phyloP scores from a whole-genome alignment of 148 eudicot genomes.

The Cornus suecica region DNA sequence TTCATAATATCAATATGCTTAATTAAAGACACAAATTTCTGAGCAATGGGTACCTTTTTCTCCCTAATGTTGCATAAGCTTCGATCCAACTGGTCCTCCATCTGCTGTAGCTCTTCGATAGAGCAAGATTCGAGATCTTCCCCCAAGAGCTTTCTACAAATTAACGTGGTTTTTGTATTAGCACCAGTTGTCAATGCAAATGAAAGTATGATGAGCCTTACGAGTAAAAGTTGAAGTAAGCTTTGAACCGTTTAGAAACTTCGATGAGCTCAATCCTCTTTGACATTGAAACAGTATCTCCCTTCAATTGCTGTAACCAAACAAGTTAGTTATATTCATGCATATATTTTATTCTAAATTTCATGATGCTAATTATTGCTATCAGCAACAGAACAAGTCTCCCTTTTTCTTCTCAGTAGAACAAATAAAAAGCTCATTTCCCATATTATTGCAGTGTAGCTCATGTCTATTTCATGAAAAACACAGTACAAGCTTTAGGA shows the following conservation, averaged over 20 bases:
- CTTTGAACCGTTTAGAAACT: constrained; percentile 40
- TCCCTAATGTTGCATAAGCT: constrained; percentile 55
- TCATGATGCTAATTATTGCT: not conserved
- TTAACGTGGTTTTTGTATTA: not conserved
- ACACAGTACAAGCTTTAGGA: too few species aligned
- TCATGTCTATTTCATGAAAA: too few species aligned
- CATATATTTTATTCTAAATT: not conserved
- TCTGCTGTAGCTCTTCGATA: constrained; percentile 53
- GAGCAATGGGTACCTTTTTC: constrained; percentile 41
- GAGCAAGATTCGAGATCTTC: constrained; percentile 49
- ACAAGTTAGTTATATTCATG: not conserved
- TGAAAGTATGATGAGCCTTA: not conserved
- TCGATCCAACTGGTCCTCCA: constrained; percentile 53
- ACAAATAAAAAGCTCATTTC: not conserved
- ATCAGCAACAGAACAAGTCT: not conserved
- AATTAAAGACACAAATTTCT: not conserved
- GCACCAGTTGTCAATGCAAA: not conserved
- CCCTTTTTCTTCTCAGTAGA: not conserved
- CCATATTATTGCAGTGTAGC: too few species aligned
- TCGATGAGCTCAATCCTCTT: constrained; percentile 47
- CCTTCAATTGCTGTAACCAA: constrained; percentile 31
- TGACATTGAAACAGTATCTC: constrained; percentile 37
- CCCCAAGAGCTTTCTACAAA: constrained; percentile 61
- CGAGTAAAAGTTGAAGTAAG: not conserved
- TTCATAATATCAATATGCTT: not conserved